Evolutionary conservation across 495 filamentous ascomycete genomes (phyloP), one percentile per base, ranked within the genome.

Genomic region (Lichenothelia convexa): DNA sequence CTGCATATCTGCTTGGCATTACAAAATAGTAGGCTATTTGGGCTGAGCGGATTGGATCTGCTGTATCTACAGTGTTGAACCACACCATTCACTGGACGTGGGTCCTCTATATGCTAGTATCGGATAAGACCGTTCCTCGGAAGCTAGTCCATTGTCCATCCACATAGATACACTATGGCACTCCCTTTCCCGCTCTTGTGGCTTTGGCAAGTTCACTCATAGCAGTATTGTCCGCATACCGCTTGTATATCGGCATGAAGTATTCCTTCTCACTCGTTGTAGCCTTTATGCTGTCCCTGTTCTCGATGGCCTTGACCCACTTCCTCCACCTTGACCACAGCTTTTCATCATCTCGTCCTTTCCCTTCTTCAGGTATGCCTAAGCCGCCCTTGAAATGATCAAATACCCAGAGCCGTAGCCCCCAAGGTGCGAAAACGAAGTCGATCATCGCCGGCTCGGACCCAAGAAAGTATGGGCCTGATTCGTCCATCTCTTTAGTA

Each of bases 221-320:
- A 30, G 76, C 76, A n/a, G 61, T 69, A 54, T 81, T 65, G 33
- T 81, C 73, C 11, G 74, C 75, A 63, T 83, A 83, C 36, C 71
- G 55, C 51, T 70, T 62, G 50, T 80, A 83, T 34, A 74, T 74
- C 2, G 61, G 63, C 34, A 72, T 46, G 46, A 76, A 79, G 47
- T 70, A 53, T 34, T 73, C 66, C 29, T 54, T 67, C 15, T 71
- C 66, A 43, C 75, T 80, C 56, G 60, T 71, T 0, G 72, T 82
- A 47, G 68, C 58, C 42, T 55, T 55, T 0, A 80, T 62, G 49
- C 70, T 79, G 45, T 63, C 50, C 36, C 71, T 60, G 4, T 44
- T 44, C 33, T 64, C 54, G 3, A 79, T 47, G 11, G 73, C 73
- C 32, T 54, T 55, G 18, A 67, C 40, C 75, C 73, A 83, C 36